Base-by-base conservation (phyloP, 1,139 yeast genomes). In the Yamadazyma sp. region DNA sequence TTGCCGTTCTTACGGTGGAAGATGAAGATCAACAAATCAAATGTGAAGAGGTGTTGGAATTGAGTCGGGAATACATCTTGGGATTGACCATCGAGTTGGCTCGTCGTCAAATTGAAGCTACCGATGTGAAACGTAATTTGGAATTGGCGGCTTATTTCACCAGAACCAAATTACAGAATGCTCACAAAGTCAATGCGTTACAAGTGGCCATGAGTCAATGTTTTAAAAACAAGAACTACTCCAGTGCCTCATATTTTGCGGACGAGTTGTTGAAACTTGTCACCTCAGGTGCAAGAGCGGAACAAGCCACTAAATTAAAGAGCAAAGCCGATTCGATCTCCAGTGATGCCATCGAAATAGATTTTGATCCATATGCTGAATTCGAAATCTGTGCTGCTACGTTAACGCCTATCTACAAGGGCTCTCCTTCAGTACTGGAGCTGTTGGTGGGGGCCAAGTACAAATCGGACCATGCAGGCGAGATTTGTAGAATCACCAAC, bases 101-200 rank as follows among this genome's bases (percentile, higher is more conserved):
- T 42, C 89, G 98, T 66, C 87, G 98, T 65, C 61, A 84, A 7
- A 68, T 91, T 43, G 87, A 85, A 29, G 71, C 83, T 4, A 66
- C 70, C 20, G 87, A 88, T 45, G 69, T 83, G 39, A 85, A 88
- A 64, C 83, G 98, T 47, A 89, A 87, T 58, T 75, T 94, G 56
- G 98, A 92, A 62, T 73, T 94, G 51, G 98, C 98, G 5, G 95
- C 98, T 0, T 92, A 91, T 65, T 94, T 94, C 70, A 88, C 98
- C 14, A 81, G 81, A 58, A 83, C 91, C 30, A 79, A 83, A 51
- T 77, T 94, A 52, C 89, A 87, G 51, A 82, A 87, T 34, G 83
- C 84, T 5, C 98, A 94, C 62, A 80, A 83, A 47, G 77, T 85
- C 40, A 84, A 89, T 57, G 97, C 98, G 9, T 74, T 89, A 54